Evolutionary conservation across 2,329 filamentous ascomycete species (phyloP), one percentile per base, ranked within the genome.

Genomic region (Beauveria sp.): DNA sequence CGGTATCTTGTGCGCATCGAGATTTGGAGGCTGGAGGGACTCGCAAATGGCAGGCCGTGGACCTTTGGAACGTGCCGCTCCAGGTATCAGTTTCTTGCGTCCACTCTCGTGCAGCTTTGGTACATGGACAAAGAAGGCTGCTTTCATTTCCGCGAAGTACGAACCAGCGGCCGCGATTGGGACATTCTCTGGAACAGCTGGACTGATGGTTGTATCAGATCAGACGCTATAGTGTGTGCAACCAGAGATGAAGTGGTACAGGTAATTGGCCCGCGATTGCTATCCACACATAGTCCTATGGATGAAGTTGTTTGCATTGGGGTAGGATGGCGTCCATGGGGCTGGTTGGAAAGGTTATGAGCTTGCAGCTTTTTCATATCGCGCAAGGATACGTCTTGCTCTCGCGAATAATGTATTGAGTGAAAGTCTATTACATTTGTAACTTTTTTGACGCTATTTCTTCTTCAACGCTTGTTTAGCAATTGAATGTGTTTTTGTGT

Each of bases 161-260:
- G 20, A n/a, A 54, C 47, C 7, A 42, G 20, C 51, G 24, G 42
- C 46, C 50, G 46, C 1, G 56, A 53, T 40, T 70, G 67, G 66
- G 65, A 71, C 26, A 47, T 58, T 12, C 49, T 67, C 7, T 74
- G 72, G 72, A 65, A 70, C 14, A 42, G 62, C n/a, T 74, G 71
- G 72, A 20, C 71, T 47, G 61, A 65, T 1, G 62, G 64, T 14
- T 38, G 58, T n/a, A 26, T 22, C 3, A 34, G 8, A 30, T 28
- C n/a, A 8, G 49, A 51, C n/a, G 28, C 18, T 12, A 38, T 26
- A 30, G 18, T n/a, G 34, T 51, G 16, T 22, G 14, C 40, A 22
- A 26, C 24, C 18, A 43, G 12, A 38, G 24, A 5, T 20, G 47
- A 59, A n/a, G n/a, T n/a, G n/a, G 10, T 49, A 16, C 20, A 10